Evolutionary conservation across 2,329 filamentous ascomycete species (phyloP), one percentile per base, ranked within the genome.

Genomic region (Macrophomina pseudophaseolina): DNA sequence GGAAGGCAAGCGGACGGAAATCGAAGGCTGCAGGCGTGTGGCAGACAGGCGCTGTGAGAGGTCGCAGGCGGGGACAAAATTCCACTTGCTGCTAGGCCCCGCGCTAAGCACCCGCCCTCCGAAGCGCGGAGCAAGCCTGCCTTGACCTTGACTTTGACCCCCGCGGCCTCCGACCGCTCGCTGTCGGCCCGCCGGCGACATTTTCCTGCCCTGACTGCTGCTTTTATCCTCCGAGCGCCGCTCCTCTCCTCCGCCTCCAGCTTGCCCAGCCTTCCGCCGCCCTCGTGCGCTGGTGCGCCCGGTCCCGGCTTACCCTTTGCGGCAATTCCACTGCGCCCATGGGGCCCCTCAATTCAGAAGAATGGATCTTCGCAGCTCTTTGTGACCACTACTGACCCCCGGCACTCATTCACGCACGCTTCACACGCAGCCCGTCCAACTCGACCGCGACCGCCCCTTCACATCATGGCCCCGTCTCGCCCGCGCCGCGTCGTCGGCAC

Each of bases 401-500:
- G 16, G 4, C 42, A 49, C 14, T n/a, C 12, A 30, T 46, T 52
- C 49, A 40, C 38, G 28, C 35, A 23, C 23, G 23, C 51, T 44
- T 44, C 16, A 23, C 23, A 23, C 23, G 23, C 23, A 23, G 23
- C 23, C 23, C 23, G 23, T 23, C 23, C 2, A 23, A 2, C 23
- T 23, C 23, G 23, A n/a, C 46, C 33, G 35, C 11, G 8, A 44
- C 48, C 18, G 11, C 44, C 18, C 33, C 51, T 8, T 46, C 51
- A 9, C 51, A 40, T 18, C 42, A 62, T 58, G 48, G 58, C 65
- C 65, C 23, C 58, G 40, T 35, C 65, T 6, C 65, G 49, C 66
- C 84, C 82, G 54, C 86, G 87, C 73, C 88, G 88, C 72, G 82
- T 93, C 68, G 83, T 93, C 68, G 90, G 91, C 76, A 88, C 92